Base-by-base conservation (phyloP, 306 rosid genomes). In the Quercus aquifolioides region DNA sequence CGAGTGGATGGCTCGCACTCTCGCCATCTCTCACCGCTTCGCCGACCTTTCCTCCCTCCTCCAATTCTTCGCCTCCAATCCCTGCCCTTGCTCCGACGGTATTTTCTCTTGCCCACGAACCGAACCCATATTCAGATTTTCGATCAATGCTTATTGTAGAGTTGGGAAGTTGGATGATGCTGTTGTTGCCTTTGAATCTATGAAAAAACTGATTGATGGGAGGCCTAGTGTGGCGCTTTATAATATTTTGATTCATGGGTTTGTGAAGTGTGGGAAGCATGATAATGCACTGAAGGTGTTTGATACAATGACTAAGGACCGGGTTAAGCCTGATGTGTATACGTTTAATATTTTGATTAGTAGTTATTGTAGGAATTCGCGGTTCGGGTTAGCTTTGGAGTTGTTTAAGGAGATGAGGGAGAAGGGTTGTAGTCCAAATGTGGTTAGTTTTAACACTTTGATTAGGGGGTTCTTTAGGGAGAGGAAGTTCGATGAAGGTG, bases 361-460 rank as follows among this genome's bases (percentile, higher is more conserved):
- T 30, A 78, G 94, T 59, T 89, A 86, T 78, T 91, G 97, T 78
- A 87, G 94, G 12, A 91, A 88, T 80, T 89, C 79, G 6, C 82
- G 69, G 71, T 91, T 94, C 3, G 78, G 7, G 5, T 69, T 78
- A 74, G 98, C 97, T 11, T 76, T 94, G 85, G 92, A 91, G 83
- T 18, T 94, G 78, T 92, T 92, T 76, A 85, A 84, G 75, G 93
- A 89, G 83, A 94, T 94, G 94, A 83, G 88, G 79, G 87, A 82
- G 78, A 83, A 75, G 74, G 94, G 97, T n/a, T 87, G 97, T 62
- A 38, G 87, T 71, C 98, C 97, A 33, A 91, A 94, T 84, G 97
- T 91, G 78, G 97, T 94, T 55, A 94, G 97, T 79, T 94, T 92
- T 79, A 94, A 92, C 77, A 94, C 94, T 26, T 87, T 94, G 90